Percentiles rank a stretch among this genome's conserved stretches.
phyloP scores from a whole-genome alignment of 495 filamentous ascomycete species.

The Xylaria cubensis region DNA sequence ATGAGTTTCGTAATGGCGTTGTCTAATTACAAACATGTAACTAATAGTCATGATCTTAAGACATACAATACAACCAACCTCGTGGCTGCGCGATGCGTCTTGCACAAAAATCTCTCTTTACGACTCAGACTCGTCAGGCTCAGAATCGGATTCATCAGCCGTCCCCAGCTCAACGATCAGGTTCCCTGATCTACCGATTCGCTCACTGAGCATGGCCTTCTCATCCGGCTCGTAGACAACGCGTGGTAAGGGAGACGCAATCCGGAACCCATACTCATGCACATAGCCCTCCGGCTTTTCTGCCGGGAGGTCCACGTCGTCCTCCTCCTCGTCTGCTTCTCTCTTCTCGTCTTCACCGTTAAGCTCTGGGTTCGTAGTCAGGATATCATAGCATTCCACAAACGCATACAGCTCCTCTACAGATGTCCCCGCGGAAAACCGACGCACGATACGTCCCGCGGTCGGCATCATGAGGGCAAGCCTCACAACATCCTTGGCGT shows the following conservation, averaged over 20 bases:
- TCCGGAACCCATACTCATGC: constrained; percentile 79
- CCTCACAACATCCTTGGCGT: constrained; percentile 71
- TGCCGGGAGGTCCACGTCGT: constrained; percentile 32
- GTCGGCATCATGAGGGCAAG: constrained; percentile 79
- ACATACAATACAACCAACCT: not conserved
- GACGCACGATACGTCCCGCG: constrained; percentile 70
- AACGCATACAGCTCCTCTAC: constrained; percentile 95
- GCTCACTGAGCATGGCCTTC: constrained; percentile 68
- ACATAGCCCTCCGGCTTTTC: constrained; percentile 70
- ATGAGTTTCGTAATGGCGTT: not conserved
- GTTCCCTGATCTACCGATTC: constrained; percentile 84
- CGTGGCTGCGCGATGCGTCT: not conserved
- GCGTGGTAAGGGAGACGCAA: constrained; percentile 84
- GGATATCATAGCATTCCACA: constrained; percentile 85
- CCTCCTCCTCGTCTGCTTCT: constrained; percentile 37
- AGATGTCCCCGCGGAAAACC: constrained; percentile 66
- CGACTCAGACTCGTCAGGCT: constrained; percentile 14
- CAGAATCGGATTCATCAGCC: constrained; percentile 40
- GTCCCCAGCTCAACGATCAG: constrained; percentile 75
- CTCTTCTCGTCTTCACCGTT: constrained; percentile 44
- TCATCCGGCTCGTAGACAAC: constrained; percentile 73
- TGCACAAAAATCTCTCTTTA: constrained; percentile 4
- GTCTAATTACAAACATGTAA: constrained; percentile 13
- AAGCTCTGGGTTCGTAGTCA: constrained; percentile 40
- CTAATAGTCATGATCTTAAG: not conserved